Evolutionary conservation across 2,329 filamentous ascomycete genomes (phyloP), one percentile per base, ranked within the genome.

Genomic region (Pseudogymnoascus sp.): DNA sequence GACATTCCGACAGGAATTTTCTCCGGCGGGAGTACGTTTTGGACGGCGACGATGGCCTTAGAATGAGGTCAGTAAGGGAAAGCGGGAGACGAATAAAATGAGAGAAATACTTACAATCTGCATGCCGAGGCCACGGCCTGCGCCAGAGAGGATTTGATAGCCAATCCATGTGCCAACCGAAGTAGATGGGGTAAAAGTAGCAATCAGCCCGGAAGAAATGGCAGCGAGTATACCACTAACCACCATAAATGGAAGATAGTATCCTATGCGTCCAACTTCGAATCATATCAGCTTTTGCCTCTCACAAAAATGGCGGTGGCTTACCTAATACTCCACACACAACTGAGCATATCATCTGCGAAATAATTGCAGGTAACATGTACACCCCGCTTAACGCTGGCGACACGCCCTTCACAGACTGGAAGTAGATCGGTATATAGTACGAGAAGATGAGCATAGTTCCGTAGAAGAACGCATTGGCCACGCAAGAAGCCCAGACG

Each of bases 221-320:
- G 73, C 61, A 28, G 68, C 65, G 4, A 77, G 64, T 0, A 69
- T 66, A 14, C 68, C 68, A 3, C 75, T 70, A 0, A 67, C 65
- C 0, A 77, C 25, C 1, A 71, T 68, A 13, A 69, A 74, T 4
- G 75, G 76, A 14, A 74, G 65, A 61, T 74, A 75, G 65, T 75
- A 76, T 8, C 75, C 75, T 4, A 74, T 28, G 57, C 69, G 64
- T 14, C 68, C 67, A 10, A 71, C 71, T 75, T 23, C 63, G 21
- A 62, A 60, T 41, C 41, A 62, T 39, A 67, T 57, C 61, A 60
- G 65, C 66, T 54, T 34, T 60, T 41, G 64, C 45, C 7, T 48
- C 51, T 16, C 23, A 43, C 41, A 60, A 51, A 45, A 41, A 65
- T 31, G 16, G 64, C 64, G 73, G 43, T 67, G 67, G 60, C 69